Conservation (phyloP, 345 rosid species). For the Ceriops zippeliana region DNA sequence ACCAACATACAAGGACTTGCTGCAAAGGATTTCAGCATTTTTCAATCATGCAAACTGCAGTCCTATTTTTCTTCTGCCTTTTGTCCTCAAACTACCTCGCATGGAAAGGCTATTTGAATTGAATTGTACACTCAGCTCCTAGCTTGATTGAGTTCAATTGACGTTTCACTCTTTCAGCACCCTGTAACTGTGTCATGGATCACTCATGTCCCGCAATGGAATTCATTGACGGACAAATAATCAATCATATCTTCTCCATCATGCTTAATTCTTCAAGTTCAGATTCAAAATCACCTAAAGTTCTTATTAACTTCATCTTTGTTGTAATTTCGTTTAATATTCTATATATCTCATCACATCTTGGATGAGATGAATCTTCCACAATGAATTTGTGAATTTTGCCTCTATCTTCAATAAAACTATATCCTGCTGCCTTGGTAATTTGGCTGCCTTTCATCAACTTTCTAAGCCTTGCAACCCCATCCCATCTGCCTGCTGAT, state of each 20-base stretch:
- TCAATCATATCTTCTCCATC: conserved; percentile 15
- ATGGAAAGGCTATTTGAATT: too few relatives aligned
- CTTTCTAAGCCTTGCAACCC: conserved; percentile 67
- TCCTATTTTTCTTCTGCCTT: too few relatives aligned
- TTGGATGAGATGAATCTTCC: conserved; percentile 60
- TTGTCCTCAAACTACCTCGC: too few relatives aligned
- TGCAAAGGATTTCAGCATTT: too few relatives aligned
- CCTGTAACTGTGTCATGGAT: too few relatives aligned
- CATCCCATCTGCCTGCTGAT: conserved; percentile 51
- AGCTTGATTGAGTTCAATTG: too few relatives aligned
- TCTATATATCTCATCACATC: conserved; percentile 45
- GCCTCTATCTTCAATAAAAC: conserved; percentile 58
- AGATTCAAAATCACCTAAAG: conserved; percentile 21
- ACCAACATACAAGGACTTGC: too few relatives aligned
- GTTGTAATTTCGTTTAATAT: conserved; percentile 35
- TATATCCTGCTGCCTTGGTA: conserved; percentile 70
- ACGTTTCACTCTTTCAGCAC: too few relatives aligned
- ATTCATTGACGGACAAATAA: neutral
- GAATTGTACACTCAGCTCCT: too few relatives aligned
- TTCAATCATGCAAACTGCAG: too few relatives aligned
- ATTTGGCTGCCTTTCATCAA: conserved; percentile 55
- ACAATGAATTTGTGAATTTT: conserved; percentile 63
- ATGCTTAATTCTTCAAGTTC: conserved; percentile 32
- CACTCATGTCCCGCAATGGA: too few relatives aligned
- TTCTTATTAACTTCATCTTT: conserved; percentile 37